These are phyloP conservation scores for Truncatella angustata DNA, from an alignment of 2,329 filamentous ascomycete genomes.

Conservation along the genomic window DNA sequence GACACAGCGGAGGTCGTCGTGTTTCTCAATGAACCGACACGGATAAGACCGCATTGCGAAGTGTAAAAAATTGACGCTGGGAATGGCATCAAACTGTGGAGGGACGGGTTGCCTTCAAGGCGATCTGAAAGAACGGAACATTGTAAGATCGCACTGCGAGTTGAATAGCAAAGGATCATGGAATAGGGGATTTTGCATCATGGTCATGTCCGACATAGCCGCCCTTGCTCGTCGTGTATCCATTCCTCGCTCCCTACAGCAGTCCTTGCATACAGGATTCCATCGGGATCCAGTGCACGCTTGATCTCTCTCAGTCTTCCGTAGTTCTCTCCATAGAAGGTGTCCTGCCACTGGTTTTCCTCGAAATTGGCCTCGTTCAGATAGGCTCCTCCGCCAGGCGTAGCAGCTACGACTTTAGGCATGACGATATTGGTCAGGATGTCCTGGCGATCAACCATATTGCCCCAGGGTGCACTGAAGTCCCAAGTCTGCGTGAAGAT, in stretches of 20 bases:
- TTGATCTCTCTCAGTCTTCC: conserved; percentile 33
- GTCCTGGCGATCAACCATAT: conserved; percentile 22
- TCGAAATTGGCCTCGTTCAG: conserved; percentile 39
- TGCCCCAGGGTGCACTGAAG: neutral
- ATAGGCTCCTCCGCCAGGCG: conserved; percentile 25
- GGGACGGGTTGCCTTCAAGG: too few species aligned
- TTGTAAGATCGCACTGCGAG: too few species aligned
- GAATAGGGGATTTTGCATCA: too few species aligned
- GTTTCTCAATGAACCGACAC: too few species aligned
- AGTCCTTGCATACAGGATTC: conserved; percentile 35
- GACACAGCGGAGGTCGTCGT: too few species aligned
- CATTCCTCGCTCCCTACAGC: conserved; percentile 34
- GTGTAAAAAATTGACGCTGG: too few species aligned
- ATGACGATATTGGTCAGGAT: conserved; percentile 24
- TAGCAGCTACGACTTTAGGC: conserved; percentile 17
- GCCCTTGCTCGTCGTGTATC: neutral
- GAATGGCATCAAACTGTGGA: too few species aligned
- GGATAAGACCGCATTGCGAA: too few species aligned
- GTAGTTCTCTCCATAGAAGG: conserved; percentile 35
- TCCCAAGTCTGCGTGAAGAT: neutral
- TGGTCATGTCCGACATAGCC: neutral
- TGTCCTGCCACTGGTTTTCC: conserved; percentile 26
- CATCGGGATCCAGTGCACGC: conserved; percentile 35
- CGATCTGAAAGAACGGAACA: too few species aligned
- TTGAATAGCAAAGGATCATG: too few species aligned